Percentiles rank a stretch among this genome's conserved stretches.
Conservation (phyloP, 2,329 filamentous ascomycete genomes). For the Fusarium hainanense region DNA sequence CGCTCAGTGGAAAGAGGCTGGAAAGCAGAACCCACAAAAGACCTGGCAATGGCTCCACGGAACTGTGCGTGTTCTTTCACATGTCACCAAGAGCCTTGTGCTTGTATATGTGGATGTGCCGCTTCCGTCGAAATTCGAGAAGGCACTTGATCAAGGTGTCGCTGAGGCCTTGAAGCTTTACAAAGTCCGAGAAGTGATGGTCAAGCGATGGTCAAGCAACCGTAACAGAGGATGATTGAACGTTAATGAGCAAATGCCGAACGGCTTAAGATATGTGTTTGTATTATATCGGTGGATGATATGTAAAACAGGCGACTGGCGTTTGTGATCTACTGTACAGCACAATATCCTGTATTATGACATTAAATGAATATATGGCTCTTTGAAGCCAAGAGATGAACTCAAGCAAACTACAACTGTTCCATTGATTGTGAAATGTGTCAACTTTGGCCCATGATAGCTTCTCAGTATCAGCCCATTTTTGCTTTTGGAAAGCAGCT, state of each 20-base stretch:
- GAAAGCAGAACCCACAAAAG: conserved; percentile 60
- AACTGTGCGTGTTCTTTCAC: conserved; percentile 87
- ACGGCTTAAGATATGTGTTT: background rate
- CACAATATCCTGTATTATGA: conserved; percentile 15
- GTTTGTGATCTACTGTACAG: conserved; percentile 22
- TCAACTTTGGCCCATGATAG: background rate
- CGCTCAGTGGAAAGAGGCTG: conserved; percentile 73
- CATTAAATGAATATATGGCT: background rate
- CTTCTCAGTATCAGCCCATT: conserved; percentile 1
- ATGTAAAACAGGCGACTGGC: conserved; percentile 17
- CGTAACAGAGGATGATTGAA: conserved; percentile 62
- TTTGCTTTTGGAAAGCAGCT: conserved; percentile 34
- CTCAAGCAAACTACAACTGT: background rate
- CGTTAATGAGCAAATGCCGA: background rate
- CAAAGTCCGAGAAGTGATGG: conserved; percentile 80
- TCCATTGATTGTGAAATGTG: background rate
- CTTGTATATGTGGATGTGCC: conserved; percentile 93
- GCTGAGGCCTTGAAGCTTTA: conserved; percentile 74
- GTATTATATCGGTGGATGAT: conserved; percentile 12
- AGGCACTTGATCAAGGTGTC: conserved; percentile 65
- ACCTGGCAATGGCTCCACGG: conserved; percentile 89
- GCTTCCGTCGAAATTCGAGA: conserved; percentile 64
- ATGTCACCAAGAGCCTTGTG: conserved; percentile 90
- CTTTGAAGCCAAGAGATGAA: background rate
- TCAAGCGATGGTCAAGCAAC: conserved; percentile 87